Evolutionary conservation across 345 rosid genomes (phyloP).

Genomic region (Psidium friedrichsthalianum): DNA sequence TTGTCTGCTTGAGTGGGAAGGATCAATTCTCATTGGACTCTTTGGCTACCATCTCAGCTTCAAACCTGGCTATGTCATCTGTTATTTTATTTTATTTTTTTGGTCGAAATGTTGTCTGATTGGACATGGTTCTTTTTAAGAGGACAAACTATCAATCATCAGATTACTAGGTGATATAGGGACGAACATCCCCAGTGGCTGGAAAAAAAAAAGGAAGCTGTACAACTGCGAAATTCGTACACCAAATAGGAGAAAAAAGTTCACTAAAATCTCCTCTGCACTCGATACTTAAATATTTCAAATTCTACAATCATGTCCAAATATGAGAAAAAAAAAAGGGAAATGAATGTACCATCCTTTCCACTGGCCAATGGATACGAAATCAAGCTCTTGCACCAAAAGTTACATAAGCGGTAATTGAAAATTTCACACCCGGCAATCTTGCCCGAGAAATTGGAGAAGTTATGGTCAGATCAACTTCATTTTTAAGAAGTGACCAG

Average conservation of each 20-base stretch:
- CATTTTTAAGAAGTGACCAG: background rate
- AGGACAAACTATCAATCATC: background rate
- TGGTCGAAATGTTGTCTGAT: too few relatives aligned
- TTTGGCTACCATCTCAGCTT: background rate
- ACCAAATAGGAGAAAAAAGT: background rate
- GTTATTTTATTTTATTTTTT: too few relatives aligned
- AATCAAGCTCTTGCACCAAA: background rate
- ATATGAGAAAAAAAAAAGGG: background rate
- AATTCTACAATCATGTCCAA: background rate
- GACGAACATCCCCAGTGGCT: background rate
- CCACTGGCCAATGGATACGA: too few relatives aligned
- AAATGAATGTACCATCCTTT: background rate
- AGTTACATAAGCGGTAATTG: background rate
- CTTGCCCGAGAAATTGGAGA: background rate
- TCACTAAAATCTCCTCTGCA: background rate
- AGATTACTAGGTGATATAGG: background rate
- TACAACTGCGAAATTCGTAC: background rate
- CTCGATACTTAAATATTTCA: background rate
- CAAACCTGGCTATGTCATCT: background rate
- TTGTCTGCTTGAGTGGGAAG: background rate
- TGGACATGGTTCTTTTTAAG: background rate
- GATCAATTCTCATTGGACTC: background rate
- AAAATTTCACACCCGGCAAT: background rate
- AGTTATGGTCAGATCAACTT: background rate
- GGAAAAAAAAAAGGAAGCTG: background rate